Percentiles rank a stretch among this genome's conserved stretches.
These are phyloP conservation scores for Pichia cabralensis DNA, from an alignment of 805 yeast species.

Conservation along the genomic window DNA sequence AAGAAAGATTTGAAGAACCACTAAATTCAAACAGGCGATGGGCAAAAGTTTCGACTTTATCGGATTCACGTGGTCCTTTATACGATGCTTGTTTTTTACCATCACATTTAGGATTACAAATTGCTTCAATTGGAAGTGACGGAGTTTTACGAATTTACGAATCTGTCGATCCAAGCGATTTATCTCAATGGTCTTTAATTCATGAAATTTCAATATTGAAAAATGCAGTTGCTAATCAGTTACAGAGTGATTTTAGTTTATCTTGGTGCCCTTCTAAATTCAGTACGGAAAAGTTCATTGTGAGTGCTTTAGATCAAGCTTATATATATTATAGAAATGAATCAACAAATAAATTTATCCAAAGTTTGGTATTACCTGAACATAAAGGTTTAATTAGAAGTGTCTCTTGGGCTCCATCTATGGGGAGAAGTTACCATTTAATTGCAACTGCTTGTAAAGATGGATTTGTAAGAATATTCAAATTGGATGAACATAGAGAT, in stretches of 20 bases:
- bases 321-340: conserved; percentile 51
- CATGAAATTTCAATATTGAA: conserved; percentile 59
- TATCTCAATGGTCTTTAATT: conserved; percentile 71
- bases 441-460: conserved; percentile 96
- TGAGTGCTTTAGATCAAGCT: conserved; percentile 82
- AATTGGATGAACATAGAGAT: conserved; percentile 39
- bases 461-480: conserved; percentile 81
- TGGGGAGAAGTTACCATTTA: conserved; percentile 82
- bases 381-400: conserved; percentile 82
- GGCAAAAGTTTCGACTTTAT: conserved; percentile 63
- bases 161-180: conserved; percentile 81
- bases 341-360: conserved; percentile 38
- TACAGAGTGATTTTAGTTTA: conserved; percentile 77
- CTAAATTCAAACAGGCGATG: conserved; percentile 77
- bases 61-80: conserved; percentile 82
- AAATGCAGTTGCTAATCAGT: conserved; percentile 65
- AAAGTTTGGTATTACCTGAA: conserved; percentile 63
- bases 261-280: conserved; percentile 90
- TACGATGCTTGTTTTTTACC: conserved; percentile 91
- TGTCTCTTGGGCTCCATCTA: conserved; percentile 93
- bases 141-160: conserved; percentile 81
- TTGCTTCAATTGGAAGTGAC: conserved; percentile 85
- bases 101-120: conserved; percentile 63
- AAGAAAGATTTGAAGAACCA: conserved; percentile 72
- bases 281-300: conserved; percentile 69